Percentiles rank a stretch among this genome's conserved stretches.
phyloP scores from a whole-genome alignment of 2,329 filamentous ascomycete genomes.

The Colletotrichum theobromicola region DNA sequence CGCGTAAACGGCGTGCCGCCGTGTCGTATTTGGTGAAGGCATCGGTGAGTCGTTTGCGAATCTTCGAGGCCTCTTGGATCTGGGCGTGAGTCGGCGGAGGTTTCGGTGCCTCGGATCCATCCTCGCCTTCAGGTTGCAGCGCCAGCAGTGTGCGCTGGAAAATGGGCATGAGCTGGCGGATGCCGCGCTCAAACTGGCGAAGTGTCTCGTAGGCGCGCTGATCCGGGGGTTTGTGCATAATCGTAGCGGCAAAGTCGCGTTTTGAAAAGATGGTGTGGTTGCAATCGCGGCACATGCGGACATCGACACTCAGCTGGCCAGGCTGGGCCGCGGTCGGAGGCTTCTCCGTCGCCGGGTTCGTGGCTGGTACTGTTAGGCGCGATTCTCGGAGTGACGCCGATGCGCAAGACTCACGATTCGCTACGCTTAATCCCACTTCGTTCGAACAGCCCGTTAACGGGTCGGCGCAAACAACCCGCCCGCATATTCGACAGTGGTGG shows the following conservation, averaged over 20 bases:
- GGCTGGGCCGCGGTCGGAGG: conserved; percentile 24
- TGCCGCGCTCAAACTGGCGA: conserved; percentile 86
- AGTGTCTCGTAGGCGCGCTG: conserved; percentile 84
- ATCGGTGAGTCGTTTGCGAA: conserved; percentile 87
- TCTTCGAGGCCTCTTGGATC: conserved; percentile 84
- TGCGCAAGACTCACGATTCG: conserved; percentile 42
- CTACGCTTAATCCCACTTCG: conserved; percentile 81
- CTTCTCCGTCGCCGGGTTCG: conserved; percentile 50
- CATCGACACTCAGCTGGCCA: conserved; percentile 72
- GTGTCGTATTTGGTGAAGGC: conserved; percentile 88
- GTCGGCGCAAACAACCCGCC: conserved; percentile 91
- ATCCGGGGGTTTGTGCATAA: conserved; percentile 72
- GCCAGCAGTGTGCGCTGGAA: conserved; percentile 80
- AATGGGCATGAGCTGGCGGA: conserved; percentile 78
- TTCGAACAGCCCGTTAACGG: conserved; percentile 82
- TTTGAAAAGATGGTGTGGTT: conserved; percentile 66
- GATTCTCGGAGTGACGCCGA: background rate
- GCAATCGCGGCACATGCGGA: conserved; percentile 94
- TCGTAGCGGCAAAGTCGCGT: conserved; percentile 77
- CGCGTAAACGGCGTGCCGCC: conserved; percentile 80
- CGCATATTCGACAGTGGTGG: conserved; percentile 94
- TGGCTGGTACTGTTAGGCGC: conserved; percentile 31
- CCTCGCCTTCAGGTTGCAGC: conserved; percentile 63
- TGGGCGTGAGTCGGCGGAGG: conserved; percentile 65
- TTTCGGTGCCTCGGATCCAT: conserved; percentile 32